Conservation (phyloP, 2,329 filamentous ascomycete genomes). For the Apiospora rasikravindrae region DNA sequence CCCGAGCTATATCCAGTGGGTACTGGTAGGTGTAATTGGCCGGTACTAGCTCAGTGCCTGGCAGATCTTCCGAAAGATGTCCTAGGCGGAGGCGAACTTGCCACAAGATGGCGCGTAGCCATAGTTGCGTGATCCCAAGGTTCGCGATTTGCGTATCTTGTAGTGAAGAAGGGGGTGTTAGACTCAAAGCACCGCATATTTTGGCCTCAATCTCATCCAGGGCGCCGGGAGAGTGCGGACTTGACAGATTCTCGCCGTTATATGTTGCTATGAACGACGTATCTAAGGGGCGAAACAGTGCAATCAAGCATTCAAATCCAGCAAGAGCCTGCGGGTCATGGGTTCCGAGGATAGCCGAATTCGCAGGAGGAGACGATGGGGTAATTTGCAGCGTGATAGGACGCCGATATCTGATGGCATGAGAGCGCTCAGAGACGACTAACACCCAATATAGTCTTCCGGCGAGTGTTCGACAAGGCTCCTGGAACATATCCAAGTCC, state of each 20-base stretch:
- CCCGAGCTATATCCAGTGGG: conserved; percentile 48
- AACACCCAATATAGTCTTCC: conserved; percentile 50
- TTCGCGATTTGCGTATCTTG: conserved; percentile 53
- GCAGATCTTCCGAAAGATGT: conserved; percentile 37
- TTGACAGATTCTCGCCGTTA: conserved; percentile 44
- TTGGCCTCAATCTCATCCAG: conserved; percentile 43
- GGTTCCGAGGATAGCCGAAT: conserved; percentile 27
- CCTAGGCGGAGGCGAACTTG: conserved; percentile 50
- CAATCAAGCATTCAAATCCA: conserved; percentile 47
- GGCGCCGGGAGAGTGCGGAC: conserved; percentile 37
- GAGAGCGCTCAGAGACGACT: conserved; percentile 49
- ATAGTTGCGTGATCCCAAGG: conserved; percentile 49
- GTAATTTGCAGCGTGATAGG: conserved; percentile 51
- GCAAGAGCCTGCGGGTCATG: conserved; percentile 31
- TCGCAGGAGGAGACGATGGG: conserved; percentile 35
- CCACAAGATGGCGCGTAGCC: conserved; percentile 52
- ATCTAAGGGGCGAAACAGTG: conserved; percentile 48
- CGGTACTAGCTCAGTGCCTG: conserved; percentile 11
- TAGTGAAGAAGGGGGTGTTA: conserved; percentile 35
- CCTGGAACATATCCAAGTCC: conserved; percentile 35
- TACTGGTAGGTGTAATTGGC: conserved; percentile 48
- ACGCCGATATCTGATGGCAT: conserved; percentile 50
- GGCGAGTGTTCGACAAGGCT: conserved; percentile 33
- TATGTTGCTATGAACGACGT: conserved; percentile 48
- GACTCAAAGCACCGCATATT: conserved; percentile 44